Base-by-base conservation (phyloP, 2,329 filamentous ascomycete species). In the Calonectria henricotiae region DNA sequence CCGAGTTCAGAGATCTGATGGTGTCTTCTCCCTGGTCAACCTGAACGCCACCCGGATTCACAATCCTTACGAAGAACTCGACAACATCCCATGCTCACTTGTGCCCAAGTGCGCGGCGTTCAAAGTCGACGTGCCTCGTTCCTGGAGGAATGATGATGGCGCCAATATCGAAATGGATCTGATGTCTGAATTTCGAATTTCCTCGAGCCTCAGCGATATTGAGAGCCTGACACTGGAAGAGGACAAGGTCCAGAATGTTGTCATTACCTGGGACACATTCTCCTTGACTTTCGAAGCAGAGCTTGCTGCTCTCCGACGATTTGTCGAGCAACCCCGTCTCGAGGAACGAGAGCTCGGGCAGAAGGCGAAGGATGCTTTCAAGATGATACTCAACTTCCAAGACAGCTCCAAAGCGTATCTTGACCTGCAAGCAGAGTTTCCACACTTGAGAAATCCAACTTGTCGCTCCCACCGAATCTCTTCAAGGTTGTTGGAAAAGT, bases 121-220 rank as follows among this genome's bases (percentile, higher is more conserved):
- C 69, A 79, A 81, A 30, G 77, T 82, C 1, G 80, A 82, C 1
- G 79, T 82, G 0, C 77, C 78, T 3, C 75, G 80, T 2, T 78
- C 80, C 0, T 80, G 77, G 74, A 71, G 77, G 25, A 74, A 72
- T 0, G 67, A 75, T 0, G 71, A 78, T 0, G 80, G 79, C 0
- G 61, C 65, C 0, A 70, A 77, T 2, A 13, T 78, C 1, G 75
- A 81, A 11, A 23, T 81, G 78, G 61, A 93, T 85, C 80, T 93
- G 85, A 82, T 92, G 90, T 66, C 88, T 82, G 85, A 90, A 86
- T 82, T 93, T 89, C 84, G 91, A 87, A 79, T 91, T 87, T 78
- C 89, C 86, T 17, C 88, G 85, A 0, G 68, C 4, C 73, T 80
- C 0, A 69, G 75, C 1, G 73, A 79, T 7, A 62, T 76, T 5